phyloP scores from a whole-genome alignment of 257 asterid genomes.

The Anisodus tanguticus region DNA sequence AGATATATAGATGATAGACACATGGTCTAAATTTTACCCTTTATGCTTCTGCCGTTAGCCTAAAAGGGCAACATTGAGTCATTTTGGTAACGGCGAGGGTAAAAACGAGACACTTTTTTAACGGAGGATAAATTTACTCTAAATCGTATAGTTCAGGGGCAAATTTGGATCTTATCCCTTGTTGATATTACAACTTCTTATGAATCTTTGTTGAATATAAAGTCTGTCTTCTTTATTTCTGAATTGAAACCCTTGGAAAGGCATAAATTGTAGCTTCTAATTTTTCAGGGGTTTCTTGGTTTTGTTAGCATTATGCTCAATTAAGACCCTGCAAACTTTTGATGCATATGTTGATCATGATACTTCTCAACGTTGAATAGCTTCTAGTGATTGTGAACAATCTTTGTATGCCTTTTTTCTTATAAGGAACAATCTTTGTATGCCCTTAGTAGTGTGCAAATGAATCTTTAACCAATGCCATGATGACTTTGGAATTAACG shows the following conservation, averaged over 20 bases:
- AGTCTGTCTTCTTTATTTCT: not conserved
- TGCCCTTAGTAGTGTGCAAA: not conserved
- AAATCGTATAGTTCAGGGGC: too few relatives aligned
- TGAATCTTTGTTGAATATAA: not conserved
- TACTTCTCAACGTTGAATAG: not conserved
- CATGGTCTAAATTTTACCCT: too few relatives aligned
- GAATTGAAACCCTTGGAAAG: not conserved
- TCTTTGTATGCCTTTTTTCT: not conserved
- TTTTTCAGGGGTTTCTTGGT: slow-evolving; percentile 1
- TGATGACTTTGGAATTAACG: not conserved
- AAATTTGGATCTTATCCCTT: not conserved
- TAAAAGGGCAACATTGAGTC: too few relatives aligned
- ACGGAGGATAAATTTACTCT: too few relatives aligned
- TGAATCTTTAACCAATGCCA: not conserved
- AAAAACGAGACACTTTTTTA: too few relatives aligned
- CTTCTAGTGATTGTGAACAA: not conserved
- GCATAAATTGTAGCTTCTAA: not conserved
- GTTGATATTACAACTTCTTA: not conserved
- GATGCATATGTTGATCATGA: not conserved
- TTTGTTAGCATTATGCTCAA: not conserved
- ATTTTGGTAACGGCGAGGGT: too few relatives aligned
- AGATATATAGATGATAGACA: too few relatives aligned
- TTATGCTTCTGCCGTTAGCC: too few relatives aligned
- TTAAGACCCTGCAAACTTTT: not conserved
- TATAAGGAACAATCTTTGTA: not conserved